phyloP scores from a whole-genome alignment of 306 rosid genomes.

The Trifolium pratense region DNA sequence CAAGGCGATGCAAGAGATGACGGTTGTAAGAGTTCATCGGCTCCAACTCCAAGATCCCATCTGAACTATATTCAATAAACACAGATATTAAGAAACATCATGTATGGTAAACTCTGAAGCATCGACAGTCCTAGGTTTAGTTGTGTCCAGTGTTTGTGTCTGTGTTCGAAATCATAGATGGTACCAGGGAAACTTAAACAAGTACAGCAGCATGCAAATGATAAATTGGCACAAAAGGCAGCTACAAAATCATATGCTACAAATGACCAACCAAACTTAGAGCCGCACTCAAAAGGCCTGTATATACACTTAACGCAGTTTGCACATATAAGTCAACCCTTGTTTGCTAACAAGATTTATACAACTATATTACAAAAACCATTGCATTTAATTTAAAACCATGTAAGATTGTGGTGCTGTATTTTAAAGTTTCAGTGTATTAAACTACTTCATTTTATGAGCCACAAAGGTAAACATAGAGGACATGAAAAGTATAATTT shows the following conservation, averaged over 20 bases:
- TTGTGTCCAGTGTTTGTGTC: neutral
- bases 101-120: conserved; percentile 4
- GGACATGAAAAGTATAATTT: neutral
- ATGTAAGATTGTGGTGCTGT: too few relatives aligned
- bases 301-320: conserved; percentile 2
- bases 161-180: neutral
- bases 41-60: too few relatives aligned
- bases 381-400: too few relatives aligned
- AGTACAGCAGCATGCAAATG: conserved; percentile 12
- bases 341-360: too few relatives aligned
- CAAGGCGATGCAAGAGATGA: conserved; percentile 97
- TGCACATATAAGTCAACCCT: too few relatives aligned
- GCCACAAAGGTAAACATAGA: neutral
- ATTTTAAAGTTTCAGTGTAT: conserved; percentile 18
- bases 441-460: neutral
- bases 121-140: neutral
- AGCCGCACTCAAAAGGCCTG: conserved; percentile 15
- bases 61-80: too few relatives aligned
- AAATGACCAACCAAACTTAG: conserved; percentile 35
- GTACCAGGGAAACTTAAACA: conserved; percentile 22
- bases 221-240: conserved; percentile 32
- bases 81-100: conserved; percentile 31
- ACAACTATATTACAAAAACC: neutral
- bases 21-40: conserved; percentile 93
- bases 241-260: conserved; percentile 31